Evolutionary conservation across 352 stramenopile species (phyloP).

Genomic region (Phytophthora rubi): DNA sequence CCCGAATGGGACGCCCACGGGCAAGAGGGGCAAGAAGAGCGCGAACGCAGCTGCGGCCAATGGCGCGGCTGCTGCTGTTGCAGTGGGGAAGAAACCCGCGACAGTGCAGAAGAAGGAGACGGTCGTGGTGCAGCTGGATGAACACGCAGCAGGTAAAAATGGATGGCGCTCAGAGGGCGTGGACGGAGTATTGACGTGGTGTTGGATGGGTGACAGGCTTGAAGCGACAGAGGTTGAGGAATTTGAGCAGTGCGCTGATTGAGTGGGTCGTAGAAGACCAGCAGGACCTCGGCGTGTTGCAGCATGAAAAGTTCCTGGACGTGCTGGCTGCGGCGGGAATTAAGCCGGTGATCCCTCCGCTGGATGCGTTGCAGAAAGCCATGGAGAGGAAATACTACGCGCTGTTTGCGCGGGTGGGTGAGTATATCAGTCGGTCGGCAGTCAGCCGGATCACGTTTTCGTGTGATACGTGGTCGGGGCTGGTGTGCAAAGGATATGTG

Average conservation of each 20-base stretch:
- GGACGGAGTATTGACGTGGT: slow-evolving; percentile 8
- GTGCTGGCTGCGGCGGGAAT: slow-evolving; percentile 53
- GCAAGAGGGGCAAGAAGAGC: slow-evolving; percentile 66
- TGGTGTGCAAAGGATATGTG: slow-evolving; percentile 78
- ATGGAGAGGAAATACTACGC: slow-evolving; percentile 81
- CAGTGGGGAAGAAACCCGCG: slow-evolving; percentile 50
- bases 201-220: slow-evolving; percentile 38
- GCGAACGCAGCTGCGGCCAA: slow-evolving; percentile 34
- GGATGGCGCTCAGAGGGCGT: slow-evolving; percentile 1
- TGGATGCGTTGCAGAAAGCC: slow-evolving; percentile 66
- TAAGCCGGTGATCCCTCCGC: slow-evolving; percentile 58
- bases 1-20: slow-evolving; percentile 50
- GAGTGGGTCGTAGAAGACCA: slow-evolving; percentile 84
- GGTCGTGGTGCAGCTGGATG: slow-evolving; percentile 50
- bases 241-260: slow-evolving; percentile 64
- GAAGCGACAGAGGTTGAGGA: slow-evolving; percentile 73
- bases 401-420: slow-evolving; percentile 70
- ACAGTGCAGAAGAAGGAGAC: slow-evolving; percentile 53
- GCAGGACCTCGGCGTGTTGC: slow-evolving; percentile 65
- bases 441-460: slow-evolving; percentile 78
- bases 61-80: slow-evolving; percentile 9
- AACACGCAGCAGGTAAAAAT: slow-evolving; percentile 64
- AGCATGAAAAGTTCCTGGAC: slow-evolving; percentile 77
- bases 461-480: slow-evolving; percentile 79
- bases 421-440: slow-evolving; percentile 79